These are phyloP conservation scores for Stephania japonica DNA, from an alignment of 164 flowering plant species.

Conservation along the genomic window DNA sequence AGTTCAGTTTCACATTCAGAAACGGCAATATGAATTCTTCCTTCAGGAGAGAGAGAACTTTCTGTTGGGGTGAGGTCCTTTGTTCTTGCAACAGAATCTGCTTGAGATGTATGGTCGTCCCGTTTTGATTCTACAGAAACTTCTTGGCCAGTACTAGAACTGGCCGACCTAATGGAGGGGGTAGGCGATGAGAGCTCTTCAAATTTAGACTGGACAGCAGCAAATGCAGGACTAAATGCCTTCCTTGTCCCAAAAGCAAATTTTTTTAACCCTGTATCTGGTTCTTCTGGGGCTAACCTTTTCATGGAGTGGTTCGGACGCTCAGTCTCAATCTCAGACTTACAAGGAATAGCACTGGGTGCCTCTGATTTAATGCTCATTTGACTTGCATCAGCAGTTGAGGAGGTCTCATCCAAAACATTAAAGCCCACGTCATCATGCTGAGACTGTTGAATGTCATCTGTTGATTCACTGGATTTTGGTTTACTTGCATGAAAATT, in stretches of 20 bases:
- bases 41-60: conserved; percentile 20
- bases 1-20: conserved; percentile 64
- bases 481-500: conserved; percentile 25
- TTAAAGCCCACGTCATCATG: conserved; percentile 20
- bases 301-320: conserved; percentile 34
- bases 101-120: conserved; percentile 29
- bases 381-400: conserved; percentile 19
- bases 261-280: conserved; percentile 49
- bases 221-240: conserved; percentile 57
- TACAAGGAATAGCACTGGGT: conserved; percentile 14
- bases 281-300: conserved; percentile 44
- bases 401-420: conserved; percentile 16
- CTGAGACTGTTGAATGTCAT: conserved; percentile 21
- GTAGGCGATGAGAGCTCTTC: conserved; percentile 56
- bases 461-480: conserved; percentile 20
- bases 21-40: conserved; percentile 40
- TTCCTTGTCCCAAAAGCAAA: conserved; percentile 47
- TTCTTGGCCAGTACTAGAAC: conserved; percentile 29
- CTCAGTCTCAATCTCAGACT: conserved; percentile 36
- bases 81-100: conserved; percentile 22
- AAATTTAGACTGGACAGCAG: conserved; percentile 73
- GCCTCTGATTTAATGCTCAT: conserved; percentile 16
- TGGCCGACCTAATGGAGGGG: conserved; percentile 27
- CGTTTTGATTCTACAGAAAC: conserved; percentile 29
- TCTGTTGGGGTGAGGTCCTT: conserved; percentile 33